Conservation (phyloP, 305 asterid genomes). For the Solanum hybrid region DNA sequence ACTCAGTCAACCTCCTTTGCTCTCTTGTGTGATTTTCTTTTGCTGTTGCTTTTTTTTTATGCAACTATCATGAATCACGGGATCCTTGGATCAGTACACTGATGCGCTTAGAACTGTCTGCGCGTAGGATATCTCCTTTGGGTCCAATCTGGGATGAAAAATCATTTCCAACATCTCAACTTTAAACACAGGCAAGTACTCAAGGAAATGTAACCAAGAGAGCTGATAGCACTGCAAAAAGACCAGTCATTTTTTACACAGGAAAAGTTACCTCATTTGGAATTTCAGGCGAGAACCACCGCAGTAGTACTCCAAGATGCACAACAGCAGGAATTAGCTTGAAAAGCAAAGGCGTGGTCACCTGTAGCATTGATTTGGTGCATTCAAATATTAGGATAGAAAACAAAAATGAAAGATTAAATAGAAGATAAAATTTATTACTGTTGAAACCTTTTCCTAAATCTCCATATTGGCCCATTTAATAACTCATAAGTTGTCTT, state of each 20-base stretch:
- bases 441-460: background rate
- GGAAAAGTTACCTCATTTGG: conserved; percentile 41
- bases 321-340: conserved; percentile 69
- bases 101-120: conserved; percentile 56
- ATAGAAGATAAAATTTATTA: background rate
- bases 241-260: background rate
- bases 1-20: conserved; percentile 32
- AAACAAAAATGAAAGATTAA: background rate
- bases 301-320: conserved; percentile 62
- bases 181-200: conserved; percentile 17
- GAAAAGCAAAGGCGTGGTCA: conserved; percentile 71
- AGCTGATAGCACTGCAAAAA: background rate
- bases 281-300: conserved; percentile 66
- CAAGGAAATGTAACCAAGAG: background rate
- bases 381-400: conserved; percentile 1
- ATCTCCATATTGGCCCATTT: background rate
- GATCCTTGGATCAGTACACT: conserved; percentile 55
- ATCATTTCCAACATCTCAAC: conserved; percentile 33
- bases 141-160: conserved; percentile 57
- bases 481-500: background rate
- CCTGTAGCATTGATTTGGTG: conserved; percentile 37
- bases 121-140: conserved; percentile 57
- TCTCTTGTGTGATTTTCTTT: conserved; percentile 37
- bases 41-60: background rate
- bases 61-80: conserved; percentile 42